A percentile compares a stretch with the other conserved stretches of the same genome.
These are phyloP conservation scores for Aegilops bicornis DNA, from an alignment of 176 grass and related monocot species.

Conservation along the genomic window DNA sequence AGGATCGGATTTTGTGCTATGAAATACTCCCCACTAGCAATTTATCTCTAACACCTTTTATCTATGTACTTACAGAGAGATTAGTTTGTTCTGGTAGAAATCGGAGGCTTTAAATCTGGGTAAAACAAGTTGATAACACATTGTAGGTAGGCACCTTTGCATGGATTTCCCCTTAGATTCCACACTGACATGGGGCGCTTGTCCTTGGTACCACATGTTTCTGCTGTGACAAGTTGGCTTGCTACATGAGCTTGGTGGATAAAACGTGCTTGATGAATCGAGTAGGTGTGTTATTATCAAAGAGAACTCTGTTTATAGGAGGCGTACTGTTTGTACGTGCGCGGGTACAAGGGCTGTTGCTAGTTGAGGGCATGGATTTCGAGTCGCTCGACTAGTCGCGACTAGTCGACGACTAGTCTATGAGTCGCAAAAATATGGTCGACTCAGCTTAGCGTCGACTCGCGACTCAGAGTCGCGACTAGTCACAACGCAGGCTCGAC, in stretches of 20 bases:
- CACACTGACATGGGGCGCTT: neutral
- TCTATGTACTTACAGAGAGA: neutral
- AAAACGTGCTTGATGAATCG: neutral
- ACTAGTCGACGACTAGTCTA: too few species aligned
- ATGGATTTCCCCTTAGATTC: neutral
- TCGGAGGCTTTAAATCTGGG: neutral
- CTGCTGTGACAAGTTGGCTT: slow-evolving; percentile 1
- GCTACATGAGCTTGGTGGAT: neutral
- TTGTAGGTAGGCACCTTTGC: neutral
- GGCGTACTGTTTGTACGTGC: neutral
- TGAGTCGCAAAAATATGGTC: too few species aligned
- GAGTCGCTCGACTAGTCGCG: too few species aligned
- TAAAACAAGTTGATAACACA: neutral
- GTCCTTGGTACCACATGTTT: neutral
- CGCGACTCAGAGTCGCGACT: too few species aligned
- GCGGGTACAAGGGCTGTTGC: neutral
- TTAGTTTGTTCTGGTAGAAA: neutral
- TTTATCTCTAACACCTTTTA: neutral
- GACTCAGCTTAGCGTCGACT: too few species aligned
- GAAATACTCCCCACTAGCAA: neutral
- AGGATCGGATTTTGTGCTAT: neutral
- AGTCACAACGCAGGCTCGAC: too few species aligned
- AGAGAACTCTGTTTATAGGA: neutral
- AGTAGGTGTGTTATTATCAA: neutral
- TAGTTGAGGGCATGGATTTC: neutral